Evolutionary conservation across 352 stramenopile species (phyloP).

Genomic region (Phytophthora pinifolia): DNA sequence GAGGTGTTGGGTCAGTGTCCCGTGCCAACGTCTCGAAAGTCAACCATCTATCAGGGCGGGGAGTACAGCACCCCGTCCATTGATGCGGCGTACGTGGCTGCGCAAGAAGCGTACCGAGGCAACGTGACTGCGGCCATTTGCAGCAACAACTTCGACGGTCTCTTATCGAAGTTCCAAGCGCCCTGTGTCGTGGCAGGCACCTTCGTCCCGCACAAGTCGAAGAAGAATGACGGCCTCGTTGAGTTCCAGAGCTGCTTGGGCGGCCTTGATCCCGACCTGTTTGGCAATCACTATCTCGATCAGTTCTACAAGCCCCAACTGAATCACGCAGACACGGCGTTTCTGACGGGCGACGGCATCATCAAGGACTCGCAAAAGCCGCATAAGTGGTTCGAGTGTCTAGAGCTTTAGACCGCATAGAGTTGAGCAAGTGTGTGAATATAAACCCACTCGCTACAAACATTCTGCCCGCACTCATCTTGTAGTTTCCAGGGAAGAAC

Average conservation of each 20-base stretch:
- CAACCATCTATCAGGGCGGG: slow-evolving; percentile 34
- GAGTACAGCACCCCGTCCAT: slow-evolving; percentile 22
- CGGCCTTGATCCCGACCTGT: slow-evolving; percentile 23
- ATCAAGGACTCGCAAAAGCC: slow-evolving; percentile 34
- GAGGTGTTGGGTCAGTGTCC: slow-evolving; percentile 39
- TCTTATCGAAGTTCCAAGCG: slow-evolving; percentile 30
- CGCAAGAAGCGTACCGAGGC: slow-evolving; percentile 30
- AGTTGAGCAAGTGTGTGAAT: neutral
- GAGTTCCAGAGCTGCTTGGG: slow-evolving; percentile 43
- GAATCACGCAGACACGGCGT: slow-evolving; percentile 47
- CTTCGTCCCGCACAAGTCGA: slow-evolving; percentile 26
- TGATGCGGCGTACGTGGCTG: slow-evolving; percentile 26
- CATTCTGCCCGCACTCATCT: neutral
- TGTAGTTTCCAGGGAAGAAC: too few species aligned
- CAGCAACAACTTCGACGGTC: slow-evolving; percentile 33
- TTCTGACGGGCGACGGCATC: slow-evolving; percentile 38
- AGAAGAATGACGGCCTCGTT: slow-evolving; percentile 37
- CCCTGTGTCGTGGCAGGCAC: slow-evolving; percentile 16
- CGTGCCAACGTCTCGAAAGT: slow-evolving; percentile 15
- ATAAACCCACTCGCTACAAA: neutral
- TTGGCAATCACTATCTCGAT: slow-evolving; percentile 28
- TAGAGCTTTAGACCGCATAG: slow-evolving; percentile 10
- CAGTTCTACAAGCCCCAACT: slow-evolving; percentile 35
- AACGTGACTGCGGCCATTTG: slow-evolving; percentile 43
- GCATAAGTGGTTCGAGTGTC: slow-evolving; percentile 45